Conservation (phyloP, 768 basidiomycete species). For the Hericium alpestre region DNA sequence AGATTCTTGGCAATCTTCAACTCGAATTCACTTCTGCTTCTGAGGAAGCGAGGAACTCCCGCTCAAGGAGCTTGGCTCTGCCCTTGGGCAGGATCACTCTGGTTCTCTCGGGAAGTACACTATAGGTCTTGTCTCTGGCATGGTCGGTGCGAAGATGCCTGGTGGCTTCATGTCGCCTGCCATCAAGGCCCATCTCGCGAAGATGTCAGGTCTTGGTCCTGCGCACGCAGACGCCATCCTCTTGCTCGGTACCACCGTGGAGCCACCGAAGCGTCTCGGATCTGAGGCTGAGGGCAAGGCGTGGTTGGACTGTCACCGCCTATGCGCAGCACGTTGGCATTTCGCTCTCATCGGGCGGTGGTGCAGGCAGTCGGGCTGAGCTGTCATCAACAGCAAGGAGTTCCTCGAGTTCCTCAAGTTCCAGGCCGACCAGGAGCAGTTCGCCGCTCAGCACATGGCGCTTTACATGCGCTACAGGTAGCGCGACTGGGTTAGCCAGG, state of each 20-base stretch:
- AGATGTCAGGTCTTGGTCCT: slow-evolving; percentile 92
- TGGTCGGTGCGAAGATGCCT: slow-evolving; percentile 95
- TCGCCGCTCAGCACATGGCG: slow-evolving; percentile 85
- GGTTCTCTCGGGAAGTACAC: slow-evolving; percentile 93
- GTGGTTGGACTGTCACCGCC: slow-evolving; percentile 77
- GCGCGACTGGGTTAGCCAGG: slow-evolving; percentile 99
- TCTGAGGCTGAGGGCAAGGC: slow-evolving; percentile 88
- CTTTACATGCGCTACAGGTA: slow-evolving; percentile 93
- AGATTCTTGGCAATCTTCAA: slow-evolving; percentile 93
- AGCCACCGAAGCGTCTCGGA: slow-evolving; percentile 86
- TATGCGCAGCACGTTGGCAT: slow-evolving; percentile 90
- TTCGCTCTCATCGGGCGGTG: slow-evolving; percentile 60
- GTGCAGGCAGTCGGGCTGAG: slow-evolving; percentile 60
- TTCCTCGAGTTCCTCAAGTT: slow-evolving; percentile 98
- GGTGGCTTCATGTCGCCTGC: slow-evolving; percentile 94
- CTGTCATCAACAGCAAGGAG: slow-evolving; percentile 96
- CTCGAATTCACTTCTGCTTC: slow-evolving; percentile 91
- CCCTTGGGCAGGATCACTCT: slow-evolving; percentile 67
- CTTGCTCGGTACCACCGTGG: slow-evolving; percentile 82
- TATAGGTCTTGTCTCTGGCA: slow-evolving; percentile 77
- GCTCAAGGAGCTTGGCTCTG: slow-evolving; percentile 88
- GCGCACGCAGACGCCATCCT: slow-evolving; percentile 84
- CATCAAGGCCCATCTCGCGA: slow-evolving; percentile 80
- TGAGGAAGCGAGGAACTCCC: slow-evolving; percentile 97
- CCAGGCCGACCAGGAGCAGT: slow-evolving; percentile 82